Conservation (phyloP, 306 rosid species). For the Malus sieversii region DNA sequence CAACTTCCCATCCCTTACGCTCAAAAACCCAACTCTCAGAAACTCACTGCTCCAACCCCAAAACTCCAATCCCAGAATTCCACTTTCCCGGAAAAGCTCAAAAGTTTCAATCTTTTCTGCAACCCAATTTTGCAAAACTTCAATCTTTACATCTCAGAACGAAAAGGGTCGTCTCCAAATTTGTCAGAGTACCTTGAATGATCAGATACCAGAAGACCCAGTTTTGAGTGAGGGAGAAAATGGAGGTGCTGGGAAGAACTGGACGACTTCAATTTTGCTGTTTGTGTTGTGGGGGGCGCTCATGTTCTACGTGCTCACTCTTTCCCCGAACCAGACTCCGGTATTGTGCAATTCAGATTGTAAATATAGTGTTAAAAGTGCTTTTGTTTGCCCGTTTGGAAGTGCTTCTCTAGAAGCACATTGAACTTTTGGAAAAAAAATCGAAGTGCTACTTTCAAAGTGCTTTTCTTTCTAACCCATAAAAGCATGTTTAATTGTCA, state of each 20-base stretch:
- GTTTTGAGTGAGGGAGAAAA: slow-evolving; percentile 26
- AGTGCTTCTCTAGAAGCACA: no score
- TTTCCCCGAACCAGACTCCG: slow-evolving; percentile 88
- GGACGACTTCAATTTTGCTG: slow-evolving; percentile 80
- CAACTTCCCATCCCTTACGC: slow-evolving; percentile 35
- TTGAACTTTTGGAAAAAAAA: no score
- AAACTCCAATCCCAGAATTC: slow-evolving; percentile 13
- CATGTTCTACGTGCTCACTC: slow-evolving; percentile 58
- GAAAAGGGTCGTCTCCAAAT: slow-evolving; percentile 23
- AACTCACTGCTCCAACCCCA: slow-evolving; percentile 25
- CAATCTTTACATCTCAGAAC: slow-evolving; percentile 12
- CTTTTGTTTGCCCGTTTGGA: background rate
- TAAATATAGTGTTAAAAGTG: background rate
- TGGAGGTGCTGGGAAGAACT: slow-evolving; percentile 49
- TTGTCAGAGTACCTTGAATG: slow-evolving; percentile 27
- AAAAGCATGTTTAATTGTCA: no score
- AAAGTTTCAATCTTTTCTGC: slow-evolving; percentile 1
- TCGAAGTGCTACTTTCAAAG: no score
- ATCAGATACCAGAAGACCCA: slow-evolving; percentile 30
- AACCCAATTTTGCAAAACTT: slow-evolving; percentile 9
- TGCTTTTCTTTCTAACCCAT: no score
- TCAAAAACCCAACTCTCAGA: slow-evolving; percentile 9
- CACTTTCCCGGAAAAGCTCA: background rate
- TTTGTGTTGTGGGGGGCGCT: slow-evolving; percentile 68
- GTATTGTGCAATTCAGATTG: slow-evolving; percentile 21